A percentile compares a stretch with the other conserved stretches of the same genome.
Evolutionary conservation across 495 filamentous ascomycete genomes (phyloP).

Genomic region (Hyaloscypha finlandica): DNA sequence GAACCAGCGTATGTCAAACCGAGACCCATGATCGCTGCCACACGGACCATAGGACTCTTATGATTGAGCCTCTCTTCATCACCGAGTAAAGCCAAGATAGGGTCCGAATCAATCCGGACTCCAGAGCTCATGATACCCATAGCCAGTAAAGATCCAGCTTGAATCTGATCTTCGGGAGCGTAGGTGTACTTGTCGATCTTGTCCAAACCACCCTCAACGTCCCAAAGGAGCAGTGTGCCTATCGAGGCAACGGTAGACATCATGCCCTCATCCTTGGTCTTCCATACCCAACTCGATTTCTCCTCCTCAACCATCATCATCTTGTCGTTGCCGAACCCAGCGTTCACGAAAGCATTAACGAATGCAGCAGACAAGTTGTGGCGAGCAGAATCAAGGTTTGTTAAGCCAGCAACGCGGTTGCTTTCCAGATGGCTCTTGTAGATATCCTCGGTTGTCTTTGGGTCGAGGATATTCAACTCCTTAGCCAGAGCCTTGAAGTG

Average conservation of each 20-base stretch:
- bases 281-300: slow-evolving; percentile 95
- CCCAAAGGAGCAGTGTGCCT: slow-evolving; percentile 87
- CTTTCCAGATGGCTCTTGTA: slow-evolving; percentile 99
- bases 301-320: slow-evolving; percentile 87
- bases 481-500: slow-evolving; percentile 94
- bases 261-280: slow-evolving; percentile 98
- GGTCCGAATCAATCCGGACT: slow-evolving; percentile 82
- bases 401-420: slow-evolving; percentile 85
- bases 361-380: slow-evolving; percentile 96
- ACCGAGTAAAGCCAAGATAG: slow-evolving; percentile 80
- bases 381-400: slow-evolving; percentile 90
- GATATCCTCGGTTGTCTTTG: slow-evolving; percentile 96
- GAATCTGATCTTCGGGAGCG: slow-evolving; percentile 77
- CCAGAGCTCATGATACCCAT: slow-evolving; percentile 94
- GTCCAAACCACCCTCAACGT: slow-evolving; percentile 84
- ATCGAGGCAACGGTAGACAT: slow-evolving; percentile 92
- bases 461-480: slow-evolving; percentile 94
- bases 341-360: slow-evolving; percentile 95
- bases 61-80: slow-evolving; percentile 74
- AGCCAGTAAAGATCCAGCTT: slow-evolving; percentile 85
- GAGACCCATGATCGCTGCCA: slow-evolving; percentile 91
- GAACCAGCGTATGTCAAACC: slow-evolving; percentile 92
- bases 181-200: slow-evolving; percentile 94
- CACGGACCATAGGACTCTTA: slow-evolving; percentile 73
- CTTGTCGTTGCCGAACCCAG: slow-evolving; percentile 93